A percentile compares a stretch with the other conserved stretches of the same genome.
Evolutionary conservation across 345 rosid genomes (phyloP).

Genomic region (Brassica incana): DNA sequence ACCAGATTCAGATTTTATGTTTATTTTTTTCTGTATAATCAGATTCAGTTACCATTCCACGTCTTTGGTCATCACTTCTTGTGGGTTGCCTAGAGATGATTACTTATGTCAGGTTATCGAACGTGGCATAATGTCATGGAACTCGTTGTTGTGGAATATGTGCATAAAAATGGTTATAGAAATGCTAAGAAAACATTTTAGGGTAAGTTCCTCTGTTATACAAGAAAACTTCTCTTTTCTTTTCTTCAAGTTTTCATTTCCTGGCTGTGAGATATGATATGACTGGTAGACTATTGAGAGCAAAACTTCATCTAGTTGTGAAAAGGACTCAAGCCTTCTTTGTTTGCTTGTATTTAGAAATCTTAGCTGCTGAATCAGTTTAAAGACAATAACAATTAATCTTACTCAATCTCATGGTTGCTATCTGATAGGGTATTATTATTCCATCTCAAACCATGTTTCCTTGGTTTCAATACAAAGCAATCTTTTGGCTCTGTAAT

Average conservation of each 20-base stretch:
- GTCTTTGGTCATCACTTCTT: neutral
- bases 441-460: constrained; percentile 21
- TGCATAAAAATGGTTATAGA: neutral
- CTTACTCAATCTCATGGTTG: neutral
- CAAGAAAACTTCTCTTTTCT: neutral
- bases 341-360: constrained; percentile 6
- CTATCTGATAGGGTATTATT: neutral
- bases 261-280: neutral
- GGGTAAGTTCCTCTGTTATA: neutral
- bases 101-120: neutral
- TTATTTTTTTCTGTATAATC: neutral
- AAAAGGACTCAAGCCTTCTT: neutral
- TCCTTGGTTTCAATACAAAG: constrained; percentile 28
- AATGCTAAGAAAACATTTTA: neutral
- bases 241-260: neutral
- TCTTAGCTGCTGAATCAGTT: constrained; percentile 15
- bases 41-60: neutral
- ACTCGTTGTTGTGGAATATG: neutral
- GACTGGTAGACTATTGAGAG: neutral
- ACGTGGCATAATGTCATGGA: neutral
- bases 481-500: constrained; percentile 21
- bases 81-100: neutral
- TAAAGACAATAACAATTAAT: neutral
- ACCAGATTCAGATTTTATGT: neutral
- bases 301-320: neutral